Base-by-base conservation (phyloP, 2,329 filamentous ascomycete species). In the Lasiodiplodia gonubiensis region DNA sequence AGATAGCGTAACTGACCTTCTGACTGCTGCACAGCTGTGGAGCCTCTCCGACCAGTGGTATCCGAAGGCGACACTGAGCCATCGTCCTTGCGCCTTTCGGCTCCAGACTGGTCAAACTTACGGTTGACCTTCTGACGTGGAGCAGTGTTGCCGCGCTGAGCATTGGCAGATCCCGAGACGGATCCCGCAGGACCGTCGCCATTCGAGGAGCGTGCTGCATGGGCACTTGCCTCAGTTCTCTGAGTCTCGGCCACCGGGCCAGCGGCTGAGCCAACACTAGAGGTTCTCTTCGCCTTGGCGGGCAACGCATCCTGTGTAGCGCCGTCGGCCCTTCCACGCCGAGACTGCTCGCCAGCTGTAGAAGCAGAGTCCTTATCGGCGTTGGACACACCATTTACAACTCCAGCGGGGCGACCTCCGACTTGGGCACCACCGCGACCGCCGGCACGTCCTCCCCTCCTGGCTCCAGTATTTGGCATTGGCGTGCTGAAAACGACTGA, bases 401-500 rank as follows among this genome's bases (percentile, higher is more conserved):
- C 30, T 27, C 48, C 35, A 64, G 73, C 74, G 65, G 78, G 74
- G 69, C 84, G 80, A 68, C 81, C 79, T 70, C 86, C 84, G 72
- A 85, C 85, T 75, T 88, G 85, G 66, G 84, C 80, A 64, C 84
- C 80, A 73, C 86, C 82, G 69, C 87, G 85, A 64, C 86, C 85
- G 72, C 85, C 82, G 67, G 85, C 82, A 61, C 83, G 80, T 11
- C 77, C 78, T 51, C 78, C 78, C 71, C 78, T 73, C 27, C 78
- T 73, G 69, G 80, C 76, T 30, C 75, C 73, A 51, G 78, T 76
- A 37, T 72, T 78, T n/a, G 90, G 88, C 49, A 97, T 79, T 33
- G 91, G 92, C 0, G 95, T 97, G 77, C 92, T 91, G 79, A 97
- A 98, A 68, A 90, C 89, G 59, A 95, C 93, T 16, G 88, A 90